A percentile compares a stretch with the other conserved stretches of the same genome.
phyloP scores from a whole-genome alignment of 768 basidiomycete species.

The Pilatotrama ljubarskyi region DNA sequence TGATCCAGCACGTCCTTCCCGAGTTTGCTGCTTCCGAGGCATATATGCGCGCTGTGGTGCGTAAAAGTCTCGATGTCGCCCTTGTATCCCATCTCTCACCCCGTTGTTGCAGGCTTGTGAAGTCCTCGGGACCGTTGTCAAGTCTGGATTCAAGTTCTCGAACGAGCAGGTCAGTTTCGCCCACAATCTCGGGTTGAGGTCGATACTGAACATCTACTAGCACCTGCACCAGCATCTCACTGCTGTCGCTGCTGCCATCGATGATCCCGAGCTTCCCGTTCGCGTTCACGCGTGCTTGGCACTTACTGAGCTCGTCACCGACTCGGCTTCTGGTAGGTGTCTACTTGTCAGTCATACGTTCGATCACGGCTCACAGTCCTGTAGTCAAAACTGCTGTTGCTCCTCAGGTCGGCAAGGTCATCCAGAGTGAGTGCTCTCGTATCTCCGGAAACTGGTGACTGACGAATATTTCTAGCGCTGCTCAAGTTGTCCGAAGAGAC shows the following conservation, averaged over 20 bases:
- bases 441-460: not conserved
- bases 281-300: conserved; percentile 82
- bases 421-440: conserved; percentile 58
- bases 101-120: conserved; percentile 64
- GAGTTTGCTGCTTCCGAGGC: conserved; percentile 66
- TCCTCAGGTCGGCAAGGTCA: conserved; percentile 81
- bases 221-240: conserved; percentile 64
- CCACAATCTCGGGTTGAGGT: not conserved
- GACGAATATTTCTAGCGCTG: conserved; percentile 50
- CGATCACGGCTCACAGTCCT: not conserved
- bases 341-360: too few species aligned
- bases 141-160: conserved; percentile 67
- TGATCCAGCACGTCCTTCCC: conserved; percentile 71
- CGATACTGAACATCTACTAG: conserved; percentile 34
- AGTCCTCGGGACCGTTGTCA: conserved; percentile 73
- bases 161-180: conserved; percentile 51
- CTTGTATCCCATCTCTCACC: too few species aligned
- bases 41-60: conserved; percentile 75
- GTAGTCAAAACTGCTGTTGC: conserved; percentile 68
- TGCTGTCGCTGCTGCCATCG: conserved; percentile 64
- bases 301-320: conserved; percentile 71
- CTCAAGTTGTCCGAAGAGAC: conserved; percentile 90
- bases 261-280: conserved; percentile 80
- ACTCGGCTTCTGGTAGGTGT: conserved; percentile 37
- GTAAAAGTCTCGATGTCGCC: conserved; percentile 25